Evolutionary conservation across 108 stramenopile species (phyloP).

Genomic region (Nitzschia sp.): DNA sequence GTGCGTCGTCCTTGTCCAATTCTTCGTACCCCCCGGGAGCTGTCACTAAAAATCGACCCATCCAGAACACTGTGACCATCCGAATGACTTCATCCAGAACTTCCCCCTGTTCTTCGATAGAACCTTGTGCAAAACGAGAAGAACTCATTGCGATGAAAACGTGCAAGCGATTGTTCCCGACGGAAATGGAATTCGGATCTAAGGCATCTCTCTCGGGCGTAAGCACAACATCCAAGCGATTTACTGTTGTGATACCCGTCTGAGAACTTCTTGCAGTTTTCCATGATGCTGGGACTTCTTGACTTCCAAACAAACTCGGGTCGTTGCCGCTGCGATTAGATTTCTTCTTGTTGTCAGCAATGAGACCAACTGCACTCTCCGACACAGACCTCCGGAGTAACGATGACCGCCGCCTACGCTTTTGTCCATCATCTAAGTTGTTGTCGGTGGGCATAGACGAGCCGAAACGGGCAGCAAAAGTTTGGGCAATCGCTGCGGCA

Average conservation of each 20-base stretch:
- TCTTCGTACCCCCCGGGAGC: constrained; percentile 18
- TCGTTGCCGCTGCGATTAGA: constrained; percentile 6
- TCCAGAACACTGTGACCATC: constrained; percentile 32
- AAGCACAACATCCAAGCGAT: constrained; percentile 36
- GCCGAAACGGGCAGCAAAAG: neutral
- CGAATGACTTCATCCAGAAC: constrained; percentile 34
- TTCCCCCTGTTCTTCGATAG: constrained; percentile 14
- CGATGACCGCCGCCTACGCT: constrained; percentile 26
- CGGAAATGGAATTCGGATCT: constrained; percentile 26
- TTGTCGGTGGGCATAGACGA: neutral
- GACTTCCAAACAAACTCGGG: neutral
- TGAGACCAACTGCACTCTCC: constrained; percentile 21
- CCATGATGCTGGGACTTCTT: constrained; percentile 30
- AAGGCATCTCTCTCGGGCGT: constrained; percentile 19
- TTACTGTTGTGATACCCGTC: constrained; percentile 4
- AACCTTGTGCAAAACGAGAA: constrained; percentile 9
- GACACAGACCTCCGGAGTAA: constrained; percentile 34
- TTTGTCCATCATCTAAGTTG: constrained; percentile 14
- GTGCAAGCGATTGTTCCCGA: constrained; percentile 36
- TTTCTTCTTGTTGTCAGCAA: constrained; percentile 30
- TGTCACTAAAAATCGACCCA: constrained; percentile 31
- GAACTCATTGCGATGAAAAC: constrained; percentile 27
- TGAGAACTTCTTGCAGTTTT: neutral
- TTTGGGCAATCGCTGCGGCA: neutral
- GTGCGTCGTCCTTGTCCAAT: constrained; percentile 20